Evolutionary conservation across 805 yeast genomes (phyloP).

Genomic region (Spathaspora sp.): DNA sequence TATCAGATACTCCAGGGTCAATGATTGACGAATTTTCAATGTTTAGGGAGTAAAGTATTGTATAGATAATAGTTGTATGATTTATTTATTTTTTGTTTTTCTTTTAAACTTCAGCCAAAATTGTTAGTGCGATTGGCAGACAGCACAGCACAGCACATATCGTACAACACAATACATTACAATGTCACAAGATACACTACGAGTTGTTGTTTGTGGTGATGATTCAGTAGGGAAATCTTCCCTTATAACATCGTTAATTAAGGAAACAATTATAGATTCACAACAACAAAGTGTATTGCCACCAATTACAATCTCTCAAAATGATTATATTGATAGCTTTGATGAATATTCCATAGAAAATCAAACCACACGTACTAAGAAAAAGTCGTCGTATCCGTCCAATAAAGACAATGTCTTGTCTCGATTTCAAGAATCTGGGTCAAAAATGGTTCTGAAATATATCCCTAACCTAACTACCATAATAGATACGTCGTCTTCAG

Average conservation of each 20-base stretch:
- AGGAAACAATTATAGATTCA: slow-evolving; percentile 69
- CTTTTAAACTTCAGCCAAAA: background rate
- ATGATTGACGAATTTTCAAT: background rate
- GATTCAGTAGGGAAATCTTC: slow-evolving; percentile 86
- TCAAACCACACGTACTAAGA: background rate
- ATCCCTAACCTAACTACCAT: slow-evolving; percentile 56
- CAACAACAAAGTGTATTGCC: slow-evolving; percentile 59
- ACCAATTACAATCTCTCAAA: slow-evolving; percentile 75
- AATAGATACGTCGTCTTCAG: slow-evolving; percentile 76
- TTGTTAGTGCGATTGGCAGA: background rate
- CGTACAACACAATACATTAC: background rate
- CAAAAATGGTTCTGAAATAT: slow-evolving; percentile 21
- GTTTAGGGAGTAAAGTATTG: slow-evolving; percentile 1
- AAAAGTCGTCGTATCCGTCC: background rate
- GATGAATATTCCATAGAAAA: slow-evolving; percentile 13
- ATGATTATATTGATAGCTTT: slow-evolving; percentile 47
- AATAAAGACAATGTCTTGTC: background rate
- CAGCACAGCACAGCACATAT: background rate
- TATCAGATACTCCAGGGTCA: background rate
- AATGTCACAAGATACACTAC: slow-evolving; percentile 47
- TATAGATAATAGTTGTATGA: background rate
- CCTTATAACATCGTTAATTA: slow-evolving; percentile 73
- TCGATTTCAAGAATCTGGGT: slow-evolving; percentile 1
- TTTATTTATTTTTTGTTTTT: slow-evolving; percentile 1
- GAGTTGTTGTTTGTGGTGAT: slow-evolving; percentile 93